phyloP scores from a whole-genome alignment of 371 early-diverging fungal species.

The Funneliformis caledonium region DNA sequence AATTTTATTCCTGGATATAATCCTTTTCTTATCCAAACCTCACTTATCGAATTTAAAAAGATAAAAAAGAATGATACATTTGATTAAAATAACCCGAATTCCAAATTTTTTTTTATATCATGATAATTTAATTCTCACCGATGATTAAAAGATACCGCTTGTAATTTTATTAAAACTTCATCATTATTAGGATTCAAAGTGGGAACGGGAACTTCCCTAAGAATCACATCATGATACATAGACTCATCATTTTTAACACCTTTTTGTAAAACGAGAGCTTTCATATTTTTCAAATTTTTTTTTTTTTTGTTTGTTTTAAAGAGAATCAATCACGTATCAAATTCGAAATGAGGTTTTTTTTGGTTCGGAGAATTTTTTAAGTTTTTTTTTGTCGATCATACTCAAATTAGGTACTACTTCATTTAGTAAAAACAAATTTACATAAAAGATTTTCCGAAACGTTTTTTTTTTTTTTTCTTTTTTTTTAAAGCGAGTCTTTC shows the following conservation, averaged over 20 bases:
- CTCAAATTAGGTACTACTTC: too few relatives aligned
- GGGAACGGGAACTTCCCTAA: slow-evolving; percentile 43
- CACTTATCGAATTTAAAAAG: not conserved
- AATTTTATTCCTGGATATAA: slow-evolving; percentile 32
- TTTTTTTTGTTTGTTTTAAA: not conserved
- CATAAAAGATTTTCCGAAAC: too few relatives aligned
- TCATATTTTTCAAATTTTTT: not conserved
- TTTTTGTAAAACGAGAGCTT: not conserved
- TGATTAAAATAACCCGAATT: too few relatives aligned
- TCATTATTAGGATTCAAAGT: slow-evolving; percentile 43
- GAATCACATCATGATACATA: not conserved
- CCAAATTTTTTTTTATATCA: not conserved
- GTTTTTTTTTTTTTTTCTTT: too few relatives aligned
- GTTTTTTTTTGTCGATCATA: too few relatives aligned
- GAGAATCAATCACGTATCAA: too few relatives aligned
- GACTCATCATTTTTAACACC: not conserved
- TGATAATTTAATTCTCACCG: slow-evolving; percentile 42
- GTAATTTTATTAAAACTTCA: slow-evolving; percentile 60
- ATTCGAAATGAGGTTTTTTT: too few relatives aligned
- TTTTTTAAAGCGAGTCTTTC: too few relatives aligned
- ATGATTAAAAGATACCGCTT: slow-evolving; percentile 74
- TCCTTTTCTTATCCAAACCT: slow-evolving; percentile 23
- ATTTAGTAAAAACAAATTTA: too few relatives aligned
- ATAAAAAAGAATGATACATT: too few relatives aligned
- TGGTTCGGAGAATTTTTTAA: too few relatives aligned